These are phyloP conservation scores for Coniella vitis DNA, from an alignment of 2,329 filamentous ascomycete species.

Conservation along the genomic window DNA sequence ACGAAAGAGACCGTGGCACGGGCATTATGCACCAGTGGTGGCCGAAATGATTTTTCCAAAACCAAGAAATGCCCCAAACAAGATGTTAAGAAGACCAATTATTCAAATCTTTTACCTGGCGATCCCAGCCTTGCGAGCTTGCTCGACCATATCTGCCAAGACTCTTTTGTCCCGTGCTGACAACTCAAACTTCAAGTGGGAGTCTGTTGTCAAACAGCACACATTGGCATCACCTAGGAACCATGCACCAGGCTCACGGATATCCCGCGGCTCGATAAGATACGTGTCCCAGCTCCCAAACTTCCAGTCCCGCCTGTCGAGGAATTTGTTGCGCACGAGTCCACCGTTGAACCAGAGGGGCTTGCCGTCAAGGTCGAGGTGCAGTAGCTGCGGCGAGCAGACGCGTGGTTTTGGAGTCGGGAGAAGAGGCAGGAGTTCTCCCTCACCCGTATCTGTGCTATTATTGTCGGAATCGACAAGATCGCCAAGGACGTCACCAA, in stretches of 20 bases:
- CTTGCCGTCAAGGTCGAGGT: conserved; percentile 32
- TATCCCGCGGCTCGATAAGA: conserved; percentile 24
- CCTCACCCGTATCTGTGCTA: conserved; percentile 8
- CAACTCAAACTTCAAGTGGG: conserved; percentile 20
- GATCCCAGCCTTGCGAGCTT: conserved; percentile 16
- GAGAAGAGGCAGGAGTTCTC: conserved; percentile 6
- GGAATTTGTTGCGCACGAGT: conserved; percentile 35
- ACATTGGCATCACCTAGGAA: conserved; percentile 28
- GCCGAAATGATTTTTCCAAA: no score
- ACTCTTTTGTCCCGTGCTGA: conserved; percentile 21
- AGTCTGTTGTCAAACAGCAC: conserved; percentile 27
- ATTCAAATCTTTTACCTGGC: not conserved
- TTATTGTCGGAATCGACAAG: not conserved
- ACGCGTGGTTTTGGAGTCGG: conserved; percentile 26
- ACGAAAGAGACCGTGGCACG: no score
- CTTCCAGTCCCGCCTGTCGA: conserved; percentile 26
- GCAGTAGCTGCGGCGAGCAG: conserved; percentile 38
- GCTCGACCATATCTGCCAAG: conserved; percentile 25
- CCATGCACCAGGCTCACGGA: conserved; percentile 25
- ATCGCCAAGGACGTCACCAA: not conserved
- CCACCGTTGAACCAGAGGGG: conserved; percentile 43
- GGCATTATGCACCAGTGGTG: no score
- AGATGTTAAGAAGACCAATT: no score
- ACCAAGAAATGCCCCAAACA: no score
- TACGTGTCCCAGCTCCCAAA: conserved; percentile 31